phyloP scores from a whole-genome alignment of 208 protist genomes.

The Acanthamoeba lenticulata region DNA sequence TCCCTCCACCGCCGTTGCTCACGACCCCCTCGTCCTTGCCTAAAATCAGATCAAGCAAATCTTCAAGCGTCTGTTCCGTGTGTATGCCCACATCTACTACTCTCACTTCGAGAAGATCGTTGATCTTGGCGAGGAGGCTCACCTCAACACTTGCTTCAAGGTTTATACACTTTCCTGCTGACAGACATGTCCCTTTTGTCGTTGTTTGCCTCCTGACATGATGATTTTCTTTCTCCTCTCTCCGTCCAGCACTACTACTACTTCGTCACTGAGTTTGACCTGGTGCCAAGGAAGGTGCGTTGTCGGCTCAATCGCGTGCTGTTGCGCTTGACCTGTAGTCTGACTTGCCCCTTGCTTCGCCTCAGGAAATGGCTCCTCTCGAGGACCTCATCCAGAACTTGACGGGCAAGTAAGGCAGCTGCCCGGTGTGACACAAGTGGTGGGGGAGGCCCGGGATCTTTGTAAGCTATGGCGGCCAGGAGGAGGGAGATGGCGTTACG shows the following conservation, averaged over 20 bases:
- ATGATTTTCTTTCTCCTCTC: background rate
- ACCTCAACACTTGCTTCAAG: conserved; percentile 98
- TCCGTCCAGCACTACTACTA: conserved; percentile 91
- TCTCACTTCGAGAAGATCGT: conserved; percentile 97
- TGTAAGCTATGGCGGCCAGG: background rate
- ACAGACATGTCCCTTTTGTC: conserved; percentile 30
- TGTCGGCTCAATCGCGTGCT: conserved; percentile 81
- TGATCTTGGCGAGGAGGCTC: conserved; percentile 95
- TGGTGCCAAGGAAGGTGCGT: conserved; percentile 86
- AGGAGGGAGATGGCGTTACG: background rate
- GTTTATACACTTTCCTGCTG: background rate
- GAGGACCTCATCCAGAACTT: conserved; percentile 85
- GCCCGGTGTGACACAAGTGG: too few species aligned
- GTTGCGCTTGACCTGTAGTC: background rate
- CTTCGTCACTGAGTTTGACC: conserved; percentile 90
- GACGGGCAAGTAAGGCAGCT: conserved; percentile 48
- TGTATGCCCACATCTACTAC: conserved; percentile 99
- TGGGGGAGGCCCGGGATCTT: too few species aligned
- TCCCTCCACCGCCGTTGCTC: background rate
- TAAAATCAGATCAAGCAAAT: conserved; percentile 83
- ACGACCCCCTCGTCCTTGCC: background rate
- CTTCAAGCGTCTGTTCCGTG: conserved; percentile 97
- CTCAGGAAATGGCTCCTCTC: conserved; percentile 86
- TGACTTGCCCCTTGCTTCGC: background rate
- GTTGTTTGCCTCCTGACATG: background rate